Base-by-base conservation (phyloP, 345 rosid species). In the Citrus medica region DNA sequence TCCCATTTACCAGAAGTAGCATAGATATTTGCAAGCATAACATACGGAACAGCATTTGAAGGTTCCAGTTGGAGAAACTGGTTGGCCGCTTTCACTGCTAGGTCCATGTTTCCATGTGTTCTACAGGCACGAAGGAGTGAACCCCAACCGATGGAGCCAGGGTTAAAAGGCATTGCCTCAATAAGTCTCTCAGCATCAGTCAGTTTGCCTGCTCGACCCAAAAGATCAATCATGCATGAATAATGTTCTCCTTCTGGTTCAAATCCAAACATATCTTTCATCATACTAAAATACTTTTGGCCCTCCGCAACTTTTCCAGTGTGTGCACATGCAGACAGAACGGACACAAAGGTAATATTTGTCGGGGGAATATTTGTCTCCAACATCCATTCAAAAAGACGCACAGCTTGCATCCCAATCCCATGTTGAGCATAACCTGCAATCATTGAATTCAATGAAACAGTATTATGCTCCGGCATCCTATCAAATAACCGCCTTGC, bases 281-380 rank as follows among this genome's bases (percentile, higher is more conserved):
- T 95, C 78, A 90, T 79, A 61, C 87, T 82, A 79, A 95, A 93
- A 74, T 86, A 91, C 71, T 73, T 85, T 76, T 76, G 83, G 38
- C 96, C 97, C 80, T 90, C 92, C 4, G 78, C 83, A 59, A 93
- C 88, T 84, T 85, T 89, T 78, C 99, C 96, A 14, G 88, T 84
- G 80, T 95, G 98, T 30, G 90, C 93, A 86, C 99, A 95, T 22
- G 94, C 94, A 65, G 97, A 92, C 66, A 95, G 96, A 74, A 95
- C 83, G 0, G 99, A 88, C 56, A 95, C 83, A 78, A 95, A 93
- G 76, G 99, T 95, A 84, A 92, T 87, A 32, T 87, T 82, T 46
- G 93, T 87, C 21, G 99, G 97, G 19, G 83, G 72, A 80, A 87
- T 82, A 32, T 84, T 83, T 19, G 46, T 79, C 53, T 85, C 89